Evolutionary conservation across 805 yeast genomes (phyloP), one percentile per base, ranked within the genome.

Genomic region (Metschnikowia hibisci): DNA sequence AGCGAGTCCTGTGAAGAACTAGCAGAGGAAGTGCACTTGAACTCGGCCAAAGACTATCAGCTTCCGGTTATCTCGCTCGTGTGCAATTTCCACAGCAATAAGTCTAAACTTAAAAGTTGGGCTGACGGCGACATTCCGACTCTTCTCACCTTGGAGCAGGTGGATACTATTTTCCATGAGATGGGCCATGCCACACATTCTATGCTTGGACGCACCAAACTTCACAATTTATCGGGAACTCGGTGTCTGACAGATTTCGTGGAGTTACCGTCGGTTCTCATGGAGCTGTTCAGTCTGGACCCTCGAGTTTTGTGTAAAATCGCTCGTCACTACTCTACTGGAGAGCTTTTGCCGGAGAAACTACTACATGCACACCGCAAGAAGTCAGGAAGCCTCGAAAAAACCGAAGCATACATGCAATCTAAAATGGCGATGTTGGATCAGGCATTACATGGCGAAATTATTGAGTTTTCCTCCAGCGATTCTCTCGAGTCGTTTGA

Each of bases 131-230:
- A 51, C 13, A 34, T 46, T 20, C 76, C 78, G 16, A 81, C 90
- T 25, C 66, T 86, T 14, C 64, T 91, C 31, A 71, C 82, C 10
- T 71, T 87, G 44, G 77, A 74, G 44, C 98, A 93, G 56, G 89
- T 91, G 15, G 96, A 91, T 55, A 93, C 99, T 0, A 67, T 93
- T 14, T 93, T 93, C 68, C 99, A 93, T 64, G 99, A 93, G 64
- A 89, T 93, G 96, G 99, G 99, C 0, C 99, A 93, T 63, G 98
- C 98, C 1, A 85, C 93, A 79, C 99, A 93, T 62, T 87, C 97
- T 3, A 91, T 93, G 96, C 67, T 93, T 15, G 99, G 98, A 0
- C 76, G 91, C 48, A 93, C 99, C 0, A 74, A 82, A 33, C 66
- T 91, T 41, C 99, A 93, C 60, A 93, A 89, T 60, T 84, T 91